These are phyloP conservation scores for Polygonum maritimum DNA, from an alignment of 148 eudicot species.

Conservation along the genomic window DNA sequence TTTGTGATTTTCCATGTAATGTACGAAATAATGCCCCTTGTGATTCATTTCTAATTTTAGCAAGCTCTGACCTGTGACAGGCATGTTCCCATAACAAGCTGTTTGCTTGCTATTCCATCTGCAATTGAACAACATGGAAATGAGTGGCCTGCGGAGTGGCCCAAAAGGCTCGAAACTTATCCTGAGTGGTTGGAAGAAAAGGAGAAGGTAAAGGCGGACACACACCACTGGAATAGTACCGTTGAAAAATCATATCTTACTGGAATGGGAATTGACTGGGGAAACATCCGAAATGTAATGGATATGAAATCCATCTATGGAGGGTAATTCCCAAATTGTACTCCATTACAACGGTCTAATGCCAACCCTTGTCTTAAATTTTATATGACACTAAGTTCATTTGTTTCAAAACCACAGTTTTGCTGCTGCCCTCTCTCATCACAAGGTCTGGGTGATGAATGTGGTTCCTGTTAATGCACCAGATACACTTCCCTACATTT, in stretches of 20 bases:
- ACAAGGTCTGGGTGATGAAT: slow-evolving; percentile 93
- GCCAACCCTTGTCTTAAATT: neutral
- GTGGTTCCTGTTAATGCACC: slow-evolving; percentile 91
- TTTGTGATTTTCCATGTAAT: neutral
- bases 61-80: slow-evolving; percentile 25
- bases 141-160: slow-evolving; percentile 99
- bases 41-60: neutral
- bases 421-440: slow-evolving; percentile 81
- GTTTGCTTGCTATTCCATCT: slow-evolving; percentile 72
- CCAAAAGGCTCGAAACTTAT: slow-evolving; percentile 73
- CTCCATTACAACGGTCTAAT: neutral
- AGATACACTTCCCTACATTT: slow-evolving; percentile 84
- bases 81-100: slow-evolving; percentile 54
- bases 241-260: slow-evolving; percentile 71
- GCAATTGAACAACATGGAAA: slow-evolving; percentile 80
- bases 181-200: slow-evolving; percentile 86
- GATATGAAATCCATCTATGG: slow-evolving; percentile 95
- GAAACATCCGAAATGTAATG: slow-evolving; percentile 77
- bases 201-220: slow-evolving; percentile 69
- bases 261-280: slow-evolving; percentile 90
- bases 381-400: neutral
- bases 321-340: slow-evolving; percentile 42
- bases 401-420: slow-evolving; percentile 36
- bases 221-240: slow-evolving; percentile 72
- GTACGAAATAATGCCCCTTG: neutral